Conservation (phyloP, 2,329 filamentous ascomycete species). For the Aspergillus transmontanensis region DNA sequence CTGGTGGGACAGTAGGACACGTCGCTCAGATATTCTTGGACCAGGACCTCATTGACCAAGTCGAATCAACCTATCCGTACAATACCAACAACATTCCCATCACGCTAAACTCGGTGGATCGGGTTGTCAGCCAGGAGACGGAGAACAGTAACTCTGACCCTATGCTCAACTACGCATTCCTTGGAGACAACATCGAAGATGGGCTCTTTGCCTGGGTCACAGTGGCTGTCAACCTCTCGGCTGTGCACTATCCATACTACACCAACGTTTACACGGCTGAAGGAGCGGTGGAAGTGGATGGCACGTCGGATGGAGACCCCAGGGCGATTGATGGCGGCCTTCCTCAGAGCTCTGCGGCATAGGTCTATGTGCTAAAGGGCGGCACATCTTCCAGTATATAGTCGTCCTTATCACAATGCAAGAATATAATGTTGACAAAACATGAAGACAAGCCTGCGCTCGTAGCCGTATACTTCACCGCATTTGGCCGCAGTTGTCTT, state of each 20-base stretch:
- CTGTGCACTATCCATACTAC: background rate
- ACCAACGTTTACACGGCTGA: background rate
- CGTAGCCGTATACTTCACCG: no score
- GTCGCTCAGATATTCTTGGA: slow-evolving; percentile 67
- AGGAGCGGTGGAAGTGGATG: no score
- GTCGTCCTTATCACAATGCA: no score
- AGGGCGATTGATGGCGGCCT: no score
- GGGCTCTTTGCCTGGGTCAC: slow-evolving; percentile 20
- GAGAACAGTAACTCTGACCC: slow-evolving; percentile 16
- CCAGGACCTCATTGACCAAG: slow-evolving; percentile 54
- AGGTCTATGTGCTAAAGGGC: no score
- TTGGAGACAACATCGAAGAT: slow-evolving; percentile 18
- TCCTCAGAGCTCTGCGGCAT: no score
- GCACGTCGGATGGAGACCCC: no score
- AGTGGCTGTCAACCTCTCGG: slow-evolving; percentile 13
- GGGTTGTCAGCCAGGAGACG: slow-evolving; percentile 16
- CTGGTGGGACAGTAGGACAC: slow-evolving; percentile 55
- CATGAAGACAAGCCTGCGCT: no score
- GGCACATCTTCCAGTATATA: no score
- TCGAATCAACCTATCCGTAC: slow-evolving; percentile 49
- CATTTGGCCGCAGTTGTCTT: no score
- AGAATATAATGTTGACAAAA: fast-evolving
- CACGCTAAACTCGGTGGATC: slow-evolving; percentile 16
- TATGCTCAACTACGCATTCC: slow-evolving; percentile 16
- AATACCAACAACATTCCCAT: slow-evolving; percentile 20